Percentiles rank a stretch among this genome's conserved stretches.
Evolutionary conservation across 2,329 filamentous ascomycete species (phyloP).

Genomic region (Geoglossum cookeanum): DNA sequence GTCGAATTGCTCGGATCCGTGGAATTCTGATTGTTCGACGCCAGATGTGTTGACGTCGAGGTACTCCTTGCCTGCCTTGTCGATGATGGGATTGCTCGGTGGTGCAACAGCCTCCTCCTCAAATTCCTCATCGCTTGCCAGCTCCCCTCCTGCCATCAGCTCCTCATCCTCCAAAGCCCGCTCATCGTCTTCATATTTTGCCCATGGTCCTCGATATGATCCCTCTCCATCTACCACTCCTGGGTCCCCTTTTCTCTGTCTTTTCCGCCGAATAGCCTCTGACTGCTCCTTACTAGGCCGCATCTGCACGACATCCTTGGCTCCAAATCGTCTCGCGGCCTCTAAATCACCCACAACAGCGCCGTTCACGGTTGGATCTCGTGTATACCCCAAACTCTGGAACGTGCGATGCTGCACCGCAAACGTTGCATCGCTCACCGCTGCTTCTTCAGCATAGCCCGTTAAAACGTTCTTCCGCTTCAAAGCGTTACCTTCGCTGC

Average conservation of each 20-base stretch:
- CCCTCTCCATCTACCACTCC: constrained; percentile 69
- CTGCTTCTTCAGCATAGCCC: constrained; percentile 72
- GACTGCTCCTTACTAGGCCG: constrained; percentile 50
- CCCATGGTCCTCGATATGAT: constrained; percentile 91
- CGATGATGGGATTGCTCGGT: constrained; percentile 27
- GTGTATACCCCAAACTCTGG: constrained; percentile 40
- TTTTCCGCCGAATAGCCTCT: constrained; percentile 46
- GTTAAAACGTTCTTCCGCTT: constrained; percentile 74
- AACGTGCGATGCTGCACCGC: constrained; percentile 71
- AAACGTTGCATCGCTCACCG: constrained; percentile 80
- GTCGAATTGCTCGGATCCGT: constrained; percentile 66
- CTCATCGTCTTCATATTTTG: constrained; percentile 57
- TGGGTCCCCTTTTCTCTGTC: constrained; percentile 72
- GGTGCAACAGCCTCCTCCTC: constrained; percentile 52
- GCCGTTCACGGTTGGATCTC: constrained; percentile 25
- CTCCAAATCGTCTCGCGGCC: constrained; percentile 25
- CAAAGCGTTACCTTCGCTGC: constrained; percentile 33
- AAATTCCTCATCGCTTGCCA: constrained; percentile 63
- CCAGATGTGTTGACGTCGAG: constrained; percentile 35
- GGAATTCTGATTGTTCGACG: constrained; percentile 71
- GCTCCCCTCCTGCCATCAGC: constrained; percentile 48
- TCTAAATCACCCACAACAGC: constrained; percentile 29
- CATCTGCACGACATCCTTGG: constrained; percentile 33
- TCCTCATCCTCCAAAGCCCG: constrained; percentile 48
- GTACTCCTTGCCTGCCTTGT: constrained; percentile 31